Conservation (phyloP, 345 rosid genomes). For the Dipteronia dyeriana region DNA sequence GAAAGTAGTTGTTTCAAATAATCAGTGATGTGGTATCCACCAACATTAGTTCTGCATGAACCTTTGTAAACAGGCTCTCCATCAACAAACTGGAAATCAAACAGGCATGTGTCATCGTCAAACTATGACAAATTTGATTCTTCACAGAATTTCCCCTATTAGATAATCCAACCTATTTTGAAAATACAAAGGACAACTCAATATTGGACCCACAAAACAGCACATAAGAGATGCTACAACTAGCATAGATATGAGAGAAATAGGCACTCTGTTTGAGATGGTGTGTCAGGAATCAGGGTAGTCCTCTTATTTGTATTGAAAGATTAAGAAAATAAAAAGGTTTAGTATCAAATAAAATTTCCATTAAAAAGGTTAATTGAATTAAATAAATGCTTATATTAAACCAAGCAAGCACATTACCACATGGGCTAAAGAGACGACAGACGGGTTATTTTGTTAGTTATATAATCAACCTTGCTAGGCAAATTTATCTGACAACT, state of each 20-base stretch:
- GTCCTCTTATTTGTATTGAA: neutral
- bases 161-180: constrained; percentile 1
- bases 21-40: constrained; percentile 91
- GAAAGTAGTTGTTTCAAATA: constrained; percentile 92
- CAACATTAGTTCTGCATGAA: constrained; percentile 80
- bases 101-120: constrained; percentile 10
- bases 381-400: neutral
- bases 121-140: neutral
- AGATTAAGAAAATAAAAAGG: neutral
- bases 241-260: neutral
- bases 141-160: neutral
- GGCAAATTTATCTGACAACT: neutral
- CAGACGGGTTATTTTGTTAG: neutral
- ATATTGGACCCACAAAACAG: constrained; percentile 4
- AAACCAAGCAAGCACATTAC: neutral
- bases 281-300: neutral
- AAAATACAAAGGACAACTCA: neutral
- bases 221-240: neutral
- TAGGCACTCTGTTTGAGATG: neutral
- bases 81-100: constrained; percentile 62
- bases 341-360: neutral
- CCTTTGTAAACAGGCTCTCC: constrained; percentile 90
- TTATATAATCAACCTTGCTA: neutral
- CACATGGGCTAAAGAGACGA: neutral
- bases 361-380: neutral